These are phyloP conservation scores for Pleodorina starrii DNA, from an alignment of 139 green algal species.

Conservation along the genomic window DNA sequence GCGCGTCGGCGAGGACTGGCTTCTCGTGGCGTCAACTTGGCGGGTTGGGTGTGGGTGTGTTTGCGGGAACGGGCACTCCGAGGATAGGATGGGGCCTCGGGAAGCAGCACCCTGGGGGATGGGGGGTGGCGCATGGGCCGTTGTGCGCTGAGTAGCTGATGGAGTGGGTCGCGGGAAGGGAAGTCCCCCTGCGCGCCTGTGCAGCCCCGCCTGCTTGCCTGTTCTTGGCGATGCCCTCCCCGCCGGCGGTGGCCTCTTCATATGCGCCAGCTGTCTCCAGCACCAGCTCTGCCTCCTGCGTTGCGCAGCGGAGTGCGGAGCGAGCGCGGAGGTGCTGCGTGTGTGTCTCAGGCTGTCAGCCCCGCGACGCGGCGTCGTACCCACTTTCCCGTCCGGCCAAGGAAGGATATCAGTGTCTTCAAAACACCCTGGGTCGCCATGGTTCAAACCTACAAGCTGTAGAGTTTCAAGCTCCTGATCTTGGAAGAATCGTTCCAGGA, in stretches of 20 bases:
- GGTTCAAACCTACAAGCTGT: neutral
- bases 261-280: slow-evolving; percentile 23
- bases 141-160: neutral
- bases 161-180: too few species aligned
- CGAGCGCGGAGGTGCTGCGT: too few species aligned
- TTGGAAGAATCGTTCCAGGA: neutral
- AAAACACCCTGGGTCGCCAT: too few species aligned
- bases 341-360: neutral
- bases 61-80: neutral
- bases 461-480: neutral
- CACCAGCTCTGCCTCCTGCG: slow-evolving; percentile 14
- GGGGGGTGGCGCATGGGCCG: neutral
- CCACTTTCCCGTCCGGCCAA: too few species aligned
- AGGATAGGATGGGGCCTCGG: too few species aligned
- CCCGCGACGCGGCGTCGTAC: too few species aligned
- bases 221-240: neutral
- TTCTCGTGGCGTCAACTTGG: too few species aligned
- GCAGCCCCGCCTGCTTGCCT: neutral
- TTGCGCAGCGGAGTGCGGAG: too few species aligned
- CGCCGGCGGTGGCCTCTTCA: neutral
- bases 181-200: too few species aligned
- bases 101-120: neutral
- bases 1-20: too few species aligned
- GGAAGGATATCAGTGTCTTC: neutral
- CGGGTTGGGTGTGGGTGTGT: neutral